These are phyloP conservation scores for Hymenoscyphus fraxineus DNA, from an alignment of 2,329 filamentous ascomycete species.

Conservation along the genomic window DNA sequence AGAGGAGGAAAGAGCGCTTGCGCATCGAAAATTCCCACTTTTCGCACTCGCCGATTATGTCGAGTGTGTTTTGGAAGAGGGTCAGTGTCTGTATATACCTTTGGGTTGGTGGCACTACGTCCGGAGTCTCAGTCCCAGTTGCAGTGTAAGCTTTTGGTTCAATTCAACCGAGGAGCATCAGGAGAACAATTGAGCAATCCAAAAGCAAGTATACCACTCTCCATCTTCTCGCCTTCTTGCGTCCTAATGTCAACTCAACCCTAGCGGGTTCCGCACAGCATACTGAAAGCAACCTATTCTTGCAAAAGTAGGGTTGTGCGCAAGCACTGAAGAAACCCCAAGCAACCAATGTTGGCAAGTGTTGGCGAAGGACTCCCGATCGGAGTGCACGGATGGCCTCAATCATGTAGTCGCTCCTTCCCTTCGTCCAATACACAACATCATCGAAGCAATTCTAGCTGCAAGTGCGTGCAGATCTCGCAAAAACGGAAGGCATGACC, in stretches of 20 bases:
- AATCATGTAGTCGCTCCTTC: not conserved
- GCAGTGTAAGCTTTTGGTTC: slow-evolving; percentile 98
- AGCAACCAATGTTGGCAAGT: too few relatives aligned
- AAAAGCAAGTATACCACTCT: not conserved
- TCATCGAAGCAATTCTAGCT: not conserved
- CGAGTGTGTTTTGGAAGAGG: slow-evolving; percentile 75
- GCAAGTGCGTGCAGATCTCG: not conserved
- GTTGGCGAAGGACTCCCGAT: too few relatives aligned
- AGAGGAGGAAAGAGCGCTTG: slow-evolving; percentile 17
- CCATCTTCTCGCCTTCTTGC: not conserved
- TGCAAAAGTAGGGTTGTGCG: too few relatives aligned
- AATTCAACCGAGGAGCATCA: slow-evolving; percentile 38
- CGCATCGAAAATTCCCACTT: slow-evolving; percentile 23
- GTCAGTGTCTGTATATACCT: slow-evolving; percentile 85
- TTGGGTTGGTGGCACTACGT: slow-evolving; percentile 99
- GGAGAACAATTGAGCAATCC: not conserved
- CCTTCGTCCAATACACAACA: not conserved
- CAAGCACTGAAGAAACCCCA: too few relatives aligned
- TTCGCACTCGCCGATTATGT: slow-evolving; percentile 38
- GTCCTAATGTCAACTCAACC: too few relatives aligned
- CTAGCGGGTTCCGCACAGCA: too few relatives aligned
- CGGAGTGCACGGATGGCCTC: too few relatives aligned
- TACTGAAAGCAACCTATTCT: too few relatives aligned
- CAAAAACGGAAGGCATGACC: not conserved
- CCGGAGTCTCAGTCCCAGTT: slow-evolving; percentile 76